These are phyloP conservation scores for Parathielavia hyrcaniae DNA, from an alignment of 495 filamentous ascomycete genomes.

Conservation along the genomic window DNA sequence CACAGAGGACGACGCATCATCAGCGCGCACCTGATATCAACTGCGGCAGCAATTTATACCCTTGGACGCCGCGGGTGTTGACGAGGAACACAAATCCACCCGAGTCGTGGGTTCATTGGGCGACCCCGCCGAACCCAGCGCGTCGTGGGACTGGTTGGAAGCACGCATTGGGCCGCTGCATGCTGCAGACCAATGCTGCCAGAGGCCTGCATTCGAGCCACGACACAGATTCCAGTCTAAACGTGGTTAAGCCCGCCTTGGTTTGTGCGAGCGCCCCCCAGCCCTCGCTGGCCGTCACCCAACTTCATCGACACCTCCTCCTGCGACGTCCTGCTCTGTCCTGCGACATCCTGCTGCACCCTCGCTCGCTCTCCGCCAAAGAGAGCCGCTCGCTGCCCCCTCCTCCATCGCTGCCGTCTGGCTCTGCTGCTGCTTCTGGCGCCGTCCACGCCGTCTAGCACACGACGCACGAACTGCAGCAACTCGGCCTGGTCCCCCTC, in stretches of 20 bases:
- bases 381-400: slow-evolving; percentile 20
- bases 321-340: slow-evolving; percentile 16
- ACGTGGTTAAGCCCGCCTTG: slow-evolving; percentile 36
- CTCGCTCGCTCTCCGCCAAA: slow-evolving; percentile 26
- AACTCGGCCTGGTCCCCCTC: slow-evolving; percentile 7
- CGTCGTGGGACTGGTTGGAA: slow-evolving; percentile 37
- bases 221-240: slow-evolving; percentile 44
- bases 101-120: slow-evolving; percentile 27
- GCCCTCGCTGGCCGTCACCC: slow-evolving; percentile 1
- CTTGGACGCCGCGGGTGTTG: slow-evolving; percentile 12
- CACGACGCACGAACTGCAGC: slow-evolving; percentile 18
- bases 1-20: slow-evolving; percentile 20
- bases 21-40: slow-evolving; percentile 18
- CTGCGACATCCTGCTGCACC: slow-evolving; percentile 21
- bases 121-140: slow-evolving; percentile 24
- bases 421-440: slow-evolving; percentile 10
- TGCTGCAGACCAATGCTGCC: slow-evolving; percentile 46
- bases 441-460: slow-evolving; percentile 26
- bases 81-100: slow-evolving; percentile 20
- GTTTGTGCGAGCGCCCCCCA: slow-evolving; percentile 22
- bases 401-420: slow-evolving; percentile 20
- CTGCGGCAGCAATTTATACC: slow-evolving; percentile 6
- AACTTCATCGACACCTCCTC: slow-evolving; percentile 9
- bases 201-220: slow-evolving; percentile 55
- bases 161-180: slow-evolving; percentile 46